These are phyloP conservation scores for Rhododendron mucronatum DNA, from an alignment of 148 eudicot genomes.

Conservation along the genomic window DNA sequence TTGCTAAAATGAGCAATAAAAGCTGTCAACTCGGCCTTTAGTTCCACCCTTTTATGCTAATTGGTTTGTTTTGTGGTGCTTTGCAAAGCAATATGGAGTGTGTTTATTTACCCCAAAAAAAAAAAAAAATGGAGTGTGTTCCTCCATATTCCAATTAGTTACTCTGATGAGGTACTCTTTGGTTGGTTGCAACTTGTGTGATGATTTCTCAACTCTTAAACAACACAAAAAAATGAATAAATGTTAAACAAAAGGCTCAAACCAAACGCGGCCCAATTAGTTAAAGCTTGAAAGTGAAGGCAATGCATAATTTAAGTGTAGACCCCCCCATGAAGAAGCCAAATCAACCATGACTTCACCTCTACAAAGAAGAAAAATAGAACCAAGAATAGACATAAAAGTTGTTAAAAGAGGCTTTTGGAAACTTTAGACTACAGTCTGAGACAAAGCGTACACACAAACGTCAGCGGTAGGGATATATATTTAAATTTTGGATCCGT, in stretches of 20 bases:
- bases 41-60: neutral
- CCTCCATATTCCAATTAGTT: neutral
- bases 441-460: neutral
- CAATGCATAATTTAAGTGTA: slow-evolving; percentile 1
- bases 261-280: neutral
- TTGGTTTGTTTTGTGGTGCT: neutral
- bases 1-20: neutral
- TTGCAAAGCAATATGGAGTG: neutral
- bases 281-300: neutral
- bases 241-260: neutral
- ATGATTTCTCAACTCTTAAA: neutral
- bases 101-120: no score
- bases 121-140: neutral
- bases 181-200: slow-evolving; percentile 5
- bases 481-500: neutral
- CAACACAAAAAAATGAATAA: neutral
- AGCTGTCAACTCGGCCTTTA: neutral
- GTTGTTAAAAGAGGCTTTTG: slow-evolving; percentile 4
- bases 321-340: slow-evolving; percentile 10
- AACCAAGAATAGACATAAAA: slow-evolving; percentile 1
- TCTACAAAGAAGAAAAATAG: neutral
- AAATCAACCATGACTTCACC: slow-evolving; percentile 24
- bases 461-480: neutral
- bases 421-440: slow-evolving; percentile 2
- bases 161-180: neutral